Percentiles rank a stretch among this genome's conserved stretches.
phyloP scores from a whole-genome alignment of 2,329 filamentous ascomycete genomes.

The Ophiobolus disseminans region DNA sequence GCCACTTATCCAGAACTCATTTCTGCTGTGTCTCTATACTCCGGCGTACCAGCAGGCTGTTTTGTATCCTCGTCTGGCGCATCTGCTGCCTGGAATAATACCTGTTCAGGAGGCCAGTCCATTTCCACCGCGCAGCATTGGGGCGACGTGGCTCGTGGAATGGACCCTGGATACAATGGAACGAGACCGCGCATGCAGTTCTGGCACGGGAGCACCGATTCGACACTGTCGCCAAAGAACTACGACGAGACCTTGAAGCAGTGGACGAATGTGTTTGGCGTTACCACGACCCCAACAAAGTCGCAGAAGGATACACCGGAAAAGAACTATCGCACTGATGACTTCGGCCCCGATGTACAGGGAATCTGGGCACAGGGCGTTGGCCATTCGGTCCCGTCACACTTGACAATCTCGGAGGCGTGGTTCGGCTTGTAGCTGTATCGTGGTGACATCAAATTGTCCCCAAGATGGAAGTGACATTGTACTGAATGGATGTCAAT shows the following conservation, averaged over 20 bases:
- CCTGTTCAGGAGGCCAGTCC: constrained; percentile 59
- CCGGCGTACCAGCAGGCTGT: constrained; percentile 63
- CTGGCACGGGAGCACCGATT: constrained; percentile 63
- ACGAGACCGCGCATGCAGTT: constrained; percentile 62
- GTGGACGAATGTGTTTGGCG: constrained; percentile 43
- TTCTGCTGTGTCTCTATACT: constrained; percentile 58
- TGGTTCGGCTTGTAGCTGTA: constrained; percentile 35
- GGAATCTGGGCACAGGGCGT: constrained; percentile 39
- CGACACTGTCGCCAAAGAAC: constrained; percentile 60
- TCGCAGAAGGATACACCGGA: constrained; percentile 36
- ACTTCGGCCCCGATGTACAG: constrained; percentile 35
- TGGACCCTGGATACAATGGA: constrained; percentile 61
- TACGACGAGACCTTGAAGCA: constrained; percentile 60
- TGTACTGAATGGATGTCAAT: not conserved
- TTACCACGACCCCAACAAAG: constrained; percentile 28
- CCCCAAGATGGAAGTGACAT: too few species aligned
- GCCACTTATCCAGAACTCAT: constrained; percentile 63
- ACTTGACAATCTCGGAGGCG: constrained; percentile 32
- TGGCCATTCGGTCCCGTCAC: constrained; percentile 34
- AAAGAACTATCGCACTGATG: constrained; percentile 38
- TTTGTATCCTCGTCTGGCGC: constrained; percentile 55
- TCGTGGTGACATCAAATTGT: not conserved
- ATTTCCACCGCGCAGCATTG: constrained; percentile 57
- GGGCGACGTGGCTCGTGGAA: constrained; percentile 56
- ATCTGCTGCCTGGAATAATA: constrained; percentile 59